Base-by-base conservation (phyloP, 352 stramenopile genomes). In the Pythium monospermum region DNA sequence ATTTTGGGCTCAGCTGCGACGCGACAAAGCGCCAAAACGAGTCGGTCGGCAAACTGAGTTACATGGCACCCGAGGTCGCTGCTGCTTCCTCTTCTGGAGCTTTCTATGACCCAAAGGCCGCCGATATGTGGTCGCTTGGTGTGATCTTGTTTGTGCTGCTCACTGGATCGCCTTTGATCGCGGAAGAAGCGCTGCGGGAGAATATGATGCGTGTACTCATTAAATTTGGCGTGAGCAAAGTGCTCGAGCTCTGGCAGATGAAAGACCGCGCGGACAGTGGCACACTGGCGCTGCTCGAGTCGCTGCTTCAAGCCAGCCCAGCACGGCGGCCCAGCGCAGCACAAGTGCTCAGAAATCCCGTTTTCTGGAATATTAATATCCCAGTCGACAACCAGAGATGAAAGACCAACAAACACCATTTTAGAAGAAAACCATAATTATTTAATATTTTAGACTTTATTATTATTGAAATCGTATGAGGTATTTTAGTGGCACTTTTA, bases 11-110 rank as follows among this genome's bases (percentile, higher is more conserved):
- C 10, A 83, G 73, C 44, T 67, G 68, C 11, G 60, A 69, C 23
- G 69, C 74, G 10, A 53, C 60, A 10, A 40, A 62, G 25, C 49
- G 64, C 8, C 74, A 68, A 13, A 53, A 33, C 2, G 74, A 83
- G 16, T 35, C 59, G 12, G 78, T 86, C 6, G 78, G 78, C 26
- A 90, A 90, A 28, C 68, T 79, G 25, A 79, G 85, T 59, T 88
- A 87, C 65, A 91, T 84, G 70, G 79, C 79, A 6, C 79, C 76
- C 0, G 79, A 91, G 59, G 70, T 86, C 25, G 65, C n/a, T n/a
- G n/a, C n/a, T n/a, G n/a, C n/a, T n/a, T n/a, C n/a, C n/a, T n/a
- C 66, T 0, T 28, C 28, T 27, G 66, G 62, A 7, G 53, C 45
- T 1, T 53, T 42, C 0, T 79, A 80, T 64, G 68, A 84, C 54